A percentile compares a stretch with the other conserved stretches of the same genome.
Conservation (phyloP, 345 rosid genomes). For the Gossypium arboreum region DNA sequence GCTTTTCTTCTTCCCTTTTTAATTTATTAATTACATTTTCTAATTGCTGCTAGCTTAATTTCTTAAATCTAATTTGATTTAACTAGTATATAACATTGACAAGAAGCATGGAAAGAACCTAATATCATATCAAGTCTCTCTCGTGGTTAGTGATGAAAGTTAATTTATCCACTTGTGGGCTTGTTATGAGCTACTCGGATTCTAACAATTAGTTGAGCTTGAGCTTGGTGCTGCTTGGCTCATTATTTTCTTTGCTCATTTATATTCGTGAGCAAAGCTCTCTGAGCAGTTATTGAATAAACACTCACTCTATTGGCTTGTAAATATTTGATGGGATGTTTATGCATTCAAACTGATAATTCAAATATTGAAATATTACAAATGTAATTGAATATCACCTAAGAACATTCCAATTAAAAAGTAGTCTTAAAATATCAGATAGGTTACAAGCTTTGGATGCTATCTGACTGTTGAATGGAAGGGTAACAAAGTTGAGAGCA, state of each 20-base stretch:
- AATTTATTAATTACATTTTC: neutral
- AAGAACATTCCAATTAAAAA: neutral
- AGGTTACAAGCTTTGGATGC: neutral
- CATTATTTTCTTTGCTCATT: neutral
- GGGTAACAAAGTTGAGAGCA: neutral
- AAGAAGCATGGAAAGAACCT: neutral
- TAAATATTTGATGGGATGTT: neutral
- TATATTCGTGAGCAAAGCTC: neutral
- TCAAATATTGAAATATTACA: too few species aligned
- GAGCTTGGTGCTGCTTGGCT: neutral
- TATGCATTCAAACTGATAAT: neutral
- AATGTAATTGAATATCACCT: neutral
- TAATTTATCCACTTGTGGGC: neutral
- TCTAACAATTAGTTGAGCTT: neutral
- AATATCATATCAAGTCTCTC: neutral
- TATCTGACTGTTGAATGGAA: neutral
- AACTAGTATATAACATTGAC: neutral
- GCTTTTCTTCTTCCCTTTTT: neutral
- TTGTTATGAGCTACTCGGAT: neutral
- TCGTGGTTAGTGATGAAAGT: neutral
- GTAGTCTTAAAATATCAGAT: neutral
- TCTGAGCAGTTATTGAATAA: neutral
- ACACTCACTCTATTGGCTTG: neutral
- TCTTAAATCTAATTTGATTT: neutral
- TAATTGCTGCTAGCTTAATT: neutral